Evolutionary conservation across 208 protist genomes (phyloP).

Genomic region (Tritrichomonas foetus): DNA sequence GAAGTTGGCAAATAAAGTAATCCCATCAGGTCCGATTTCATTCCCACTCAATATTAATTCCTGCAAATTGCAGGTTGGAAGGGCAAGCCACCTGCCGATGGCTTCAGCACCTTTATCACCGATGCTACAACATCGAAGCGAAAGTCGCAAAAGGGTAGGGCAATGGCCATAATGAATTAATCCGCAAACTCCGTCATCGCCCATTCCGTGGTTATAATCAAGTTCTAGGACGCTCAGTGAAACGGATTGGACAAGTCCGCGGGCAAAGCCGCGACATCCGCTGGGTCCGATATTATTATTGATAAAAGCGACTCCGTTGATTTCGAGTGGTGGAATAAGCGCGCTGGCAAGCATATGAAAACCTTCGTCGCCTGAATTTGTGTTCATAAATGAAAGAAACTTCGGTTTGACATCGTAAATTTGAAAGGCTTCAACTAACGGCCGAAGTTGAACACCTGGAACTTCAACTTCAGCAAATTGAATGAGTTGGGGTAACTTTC

Average conservation of each 20-base stretch:
- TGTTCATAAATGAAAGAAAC: slow-evolving; percentile 25
- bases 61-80: not conserved
- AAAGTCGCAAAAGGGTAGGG: not conserved
- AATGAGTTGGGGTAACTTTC: not conserved
- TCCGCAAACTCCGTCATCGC: not conserved
- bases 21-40: not conserved
- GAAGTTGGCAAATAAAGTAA: not conserved
- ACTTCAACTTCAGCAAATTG: slow-evolving; percentile 17
- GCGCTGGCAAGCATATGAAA: not conserved
- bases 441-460: not conserved
- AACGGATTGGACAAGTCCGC: not conserved
- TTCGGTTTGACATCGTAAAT: not conserved
- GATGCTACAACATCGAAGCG: not conserved
- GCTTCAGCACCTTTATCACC: not conserved
- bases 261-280: not conserved
- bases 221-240: not conserved
- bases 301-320: not conserved
- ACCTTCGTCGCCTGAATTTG: slow-evolving; percentile 8
- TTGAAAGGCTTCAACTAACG: slow-evolving; percentile 20
- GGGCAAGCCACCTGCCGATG: not conserved
- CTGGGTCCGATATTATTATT: not conserved
- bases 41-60: slow-evolving; percentile 2
- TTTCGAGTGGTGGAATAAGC: not conserved
- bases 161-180: not conserved
- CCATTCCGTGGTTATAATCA: not conserved